A percentile compares a stretch with the other conserved stretches of the same genome.
Conservation (phyloP, 768 basidiomycete species). For the Boletus coccyginus region DNA sequence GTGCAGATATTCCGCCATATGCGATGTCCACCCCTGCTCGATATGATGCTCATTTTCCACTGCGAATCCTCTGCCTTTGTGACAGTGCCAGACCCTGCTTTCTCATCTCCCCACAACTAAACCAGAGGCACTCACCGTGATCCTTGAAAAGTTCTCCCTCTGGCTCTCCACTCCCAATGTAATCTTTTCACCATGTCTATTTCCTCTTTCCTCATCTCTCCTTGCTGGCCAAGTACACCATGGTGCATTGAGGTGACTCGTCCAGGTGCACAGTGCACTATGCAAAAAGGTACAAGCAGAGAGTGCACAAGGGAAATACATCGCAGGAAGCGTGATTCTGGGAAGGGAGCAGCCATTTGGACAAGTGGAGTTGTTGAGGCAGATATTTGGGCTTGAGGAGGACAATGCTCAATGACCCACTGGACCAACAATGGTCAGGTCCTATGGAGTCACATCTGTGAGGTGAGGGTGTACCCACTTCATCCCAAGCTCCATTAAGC, state of each 20-base stretch:
- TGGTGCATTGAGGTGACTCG: conserved; percentile 66
- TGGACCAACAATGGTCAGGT: too few relatives aligned
- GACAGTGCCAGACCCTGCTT: conserved; percentile 57
- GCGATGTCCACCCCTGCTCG: background rate
- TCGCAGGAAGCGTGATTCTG: conserved; percentile 84
- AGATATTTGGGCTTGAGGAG: conserved; percentile 76
- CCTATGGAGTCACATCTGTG: too few relatives aligned
- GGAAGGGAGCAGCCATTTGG: conserved; percentile 85
- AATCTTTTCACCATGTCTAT: conserved; percentile 75
- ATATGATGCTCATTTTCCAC: background rate
- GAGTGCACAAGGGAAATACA: conserved; percentile 62
- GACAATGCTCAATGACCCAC: conserved; percentile 5
- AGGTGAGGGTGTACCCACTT: too few relatives aligned
- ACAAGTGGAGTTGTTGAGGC: conserved; percentile 66
- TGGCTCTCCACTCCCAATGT: conserved; percentile 87
- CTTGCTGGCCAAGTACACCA: conserved; percentile 74
- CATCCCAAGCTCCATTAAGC: too few relatives aligned
- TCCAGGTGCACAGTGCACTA: conserved; percentile 63
- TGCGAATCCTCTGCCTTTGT: background rate
- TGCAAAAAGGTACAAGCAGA: conserved; percentile 75
- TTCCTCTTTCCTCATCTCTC: conserved; percentile 64
- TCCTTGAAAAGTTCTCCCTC: conserved; percentile 69
- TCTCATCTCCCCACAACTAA: conserved; percentile 66
- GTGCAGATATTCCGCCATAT: too few relatives aligned
- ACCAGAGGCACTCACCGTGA: conserved; percentile 55